Percentiles rank a stretch among this genome's conserved stretches.
Evolutionary conservation across 345 rosid genomes (phyloP).

Genomic region (Eucalyptus fibrosa): DNA sequence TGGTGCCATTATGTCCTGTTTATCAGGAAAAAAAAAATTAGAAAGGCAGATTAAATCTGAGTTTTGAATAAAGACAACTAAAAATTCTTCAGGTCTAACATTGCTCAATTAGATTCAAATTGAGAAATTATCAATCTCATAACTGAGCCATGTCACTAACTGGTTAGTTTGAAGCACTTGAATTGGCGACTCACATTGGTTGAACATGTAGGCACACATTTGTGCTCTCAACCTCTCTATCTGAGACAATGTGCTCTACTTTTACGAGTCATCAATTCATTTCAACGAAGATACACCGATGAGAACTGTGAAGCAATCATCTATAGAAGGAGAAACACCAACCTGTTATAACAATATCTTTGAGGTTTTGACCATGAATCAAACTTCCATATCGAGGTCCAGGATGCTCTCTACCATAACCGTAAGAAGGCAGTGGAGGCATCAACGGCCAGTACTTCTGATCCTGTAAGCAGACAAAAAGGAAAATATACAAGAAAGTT

Average conservation of each 20-base stretch:
- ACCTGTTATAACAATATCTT: constrained; percentile 54
- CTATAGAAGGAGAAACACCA: neutral
- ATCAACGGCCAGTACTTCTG: constrained; percentile 47
- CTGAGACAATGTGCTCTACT: neutral
- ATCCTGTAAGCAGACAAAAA: constrained; percentile 17
- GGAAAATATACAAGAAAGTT: neutral
- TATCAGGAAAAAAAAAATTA: neutral
- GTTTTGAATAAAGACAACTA: neutral
- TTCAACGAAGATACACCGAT: neutral
- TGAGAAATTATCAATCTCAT: neutral
- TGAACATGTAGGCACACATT: neutral
- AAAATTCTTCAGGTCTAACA: neutral
- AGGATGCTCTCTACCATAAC: constrained; percentile 53
- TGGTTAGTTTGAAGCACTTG: neutral
- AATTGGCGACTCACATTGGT: neutral
- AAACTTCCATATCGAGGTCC: constrained; percentile 64
- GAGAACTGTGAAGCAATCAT: neutral
- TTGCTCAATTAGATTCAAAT: neutral
- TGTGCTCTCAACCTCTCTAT: neutral
- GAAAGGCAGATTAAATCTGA: neutral
- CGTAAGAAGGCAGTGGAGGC: constrained; percentile 60
- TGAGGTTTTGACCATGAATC: constrained; percentile 57
- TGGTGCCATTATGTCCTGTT: constrained; percentile 92
- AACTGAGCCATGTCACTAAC: neutral
- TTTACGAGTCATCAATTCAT: neutral